A percentile compares a stretch with the other conserved stretches of the same genome.
phyloP scores from a whole-genome alignment of 192 early-diverging fungal genomes.

The Lobosporangium transversale region DNA sequence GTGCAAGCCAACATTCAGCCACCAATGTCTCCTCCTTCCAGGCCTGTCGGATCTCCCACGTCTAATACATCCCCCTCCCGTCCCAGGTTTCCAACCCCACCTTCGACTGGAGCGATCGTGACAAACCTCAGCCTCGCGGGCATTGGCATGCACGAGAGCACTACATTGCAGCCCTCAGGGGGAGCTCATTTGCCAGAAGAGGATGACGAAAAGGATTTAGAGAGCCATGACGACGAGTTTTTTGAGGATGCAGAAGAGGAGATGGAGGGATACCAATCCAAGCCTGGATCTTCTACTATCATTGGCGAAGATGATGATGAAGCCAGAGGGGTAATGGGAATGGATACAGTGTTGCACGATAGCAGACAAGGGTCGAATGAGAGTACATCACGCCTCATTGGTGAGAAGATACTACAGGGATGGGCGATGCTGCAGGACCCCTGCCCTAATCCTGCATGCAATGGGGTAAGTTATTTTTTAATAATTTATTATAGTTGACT shows the following conservation, averaged over 20 bases:
- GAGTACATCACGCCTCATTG: conserved; percentile 20
- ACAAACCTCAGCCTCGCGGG: background rate
- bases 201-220: conserved; percentile 11
- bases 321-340: no score
- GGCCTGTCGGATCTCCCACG: background rate
- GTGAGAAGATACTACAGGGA: conserved; percentile 40
- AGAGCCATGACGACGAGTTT: conserved; percentile 46
- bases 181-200: background rate
- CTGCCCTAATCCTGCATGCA: conserved; percentile 36
- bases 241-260: conserved; percentile 37
- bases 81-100: conserved; percentile 1
- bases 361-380: conserved; percentile 14
- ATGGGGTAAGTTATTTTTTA: conserved; percentile 18
- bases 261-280: no score
- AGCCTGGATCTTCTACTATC: background rate
- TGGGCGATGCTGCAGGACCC: conserved; percentile 44
- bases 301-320: background rate
- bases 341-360: no score
- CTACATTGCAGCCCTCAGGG: no score
- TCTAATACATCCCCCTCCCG: no score
- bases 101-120: background rate
- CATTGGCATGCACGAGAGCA: background rate
- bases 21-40: conserved; percentile 11
- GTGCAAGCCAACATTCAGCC: conserved; percentile 3
- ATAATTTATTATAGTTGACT: background rate